phyloP scores from a whole-genome alignment of 2,329 filamentous ascomycete genomes.

The Neonectria coccinea region DNA sequence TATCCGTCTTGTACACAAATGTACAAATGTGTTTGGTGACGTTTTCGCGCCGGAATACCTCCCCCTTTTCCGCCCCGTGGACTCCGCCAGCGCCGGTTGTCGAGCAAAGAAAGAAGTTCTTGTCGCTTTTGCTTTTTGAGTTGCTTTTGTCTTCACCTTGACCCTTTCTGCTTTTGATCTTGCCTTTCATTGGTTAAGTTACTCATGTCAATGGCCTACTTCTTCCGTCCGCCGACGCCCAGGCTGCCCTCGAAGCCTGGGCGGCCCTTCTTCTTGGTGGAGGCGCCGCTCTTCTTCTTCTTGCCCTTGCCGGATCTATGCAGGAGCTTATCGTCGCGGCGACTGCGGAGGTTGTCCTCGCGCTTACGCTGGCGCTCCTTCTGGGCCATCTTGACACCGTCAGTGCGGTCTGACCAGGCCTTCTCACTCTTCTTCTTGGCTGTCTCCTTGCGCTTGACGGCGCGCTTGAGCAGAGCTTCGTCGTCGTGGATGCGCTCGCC shows the following conservation, averaged over 20 bases:
- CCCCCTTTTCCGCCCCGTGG: conserved; percentile 33
- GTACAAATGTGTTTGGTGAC: conserved; percentile 12
- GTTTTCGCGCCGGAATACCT: conserved; percentile 25
- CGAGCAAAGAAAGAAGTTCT: conserved; percentile 33
- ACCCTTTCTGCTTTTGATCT: background rate
- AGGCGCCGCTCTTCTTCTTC: conserved; percentile 48
- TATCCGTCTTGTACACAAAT: conserved; percentile 21
- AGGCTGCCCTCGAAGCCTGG: conserved; percentile 79
- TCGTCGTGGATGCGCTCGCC: conserved; percentile 92
- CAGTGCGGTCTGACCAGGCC: conserved; percentile 82
- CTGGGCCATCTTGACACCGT: conserved; percentile 79
- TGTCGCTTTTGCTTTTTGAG: conserved; percentile 25
- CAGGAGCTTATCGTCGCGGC: conserved; percentile 76
- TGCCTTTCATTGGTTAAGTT: background rate
- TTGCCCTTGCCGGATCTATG: conserved; percentile 72
- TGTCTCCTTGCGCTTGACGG: conserved; percentile 91
- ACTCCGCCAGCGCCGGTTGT: conserved; percentile 44
- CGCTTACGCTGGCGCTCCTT: conserved; percentile 85
- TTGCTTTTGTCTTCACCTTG: conserved; percentile 19
- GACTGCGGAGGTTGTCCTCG: conserved; percentile 80
- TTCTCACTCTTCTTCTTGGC: conserved; percentile 91
- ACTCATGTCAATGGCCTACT: conserved; percentile 46
- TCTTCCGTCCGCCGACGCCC: conserved; percentile 64
- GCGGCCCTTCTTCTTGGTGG: conserved; percentile 61
- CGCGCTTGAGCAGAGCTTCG: conserved; percentile 89